phyloP scores from a whole-genome alignment of 176 grass and related monocot species.

The Zea mays region Zm-B73-REFERENCE-NAM-5.0 NC_050100.1:95349501-95350000 shows the following conservation, averaged over 20 bases:
- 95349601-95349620: no score
- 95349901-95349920: not conserved
- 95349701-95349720: not conserved
- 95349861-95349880: constrained; percentile 41
- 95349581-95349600: no score
- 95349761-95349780: constrained; percentile 25
- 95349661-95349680: no score
- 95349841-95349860: constrained; percentile 23
- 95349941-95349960: constrained; percentile 19
- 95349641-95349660: no score
- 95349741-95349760: not conserved
- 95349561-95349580: no score
- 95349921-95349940: not conserved
- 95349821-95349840: not conserved
- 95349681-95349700: no score
- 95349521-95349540: no score
- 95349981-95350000: not conserved
- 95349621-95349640: no score
- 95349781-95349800: constrained; percentile 38
- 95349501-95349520: not conserved
- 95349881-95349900: constrained; percentile 29
- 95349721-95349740: no score
- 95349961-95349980: not conserved
- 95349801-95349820: not conserved
- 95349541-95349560: no score